Conservation (phyloP, 1,284 basidiomycete genomes). For the Boletus sp. region DNA sequence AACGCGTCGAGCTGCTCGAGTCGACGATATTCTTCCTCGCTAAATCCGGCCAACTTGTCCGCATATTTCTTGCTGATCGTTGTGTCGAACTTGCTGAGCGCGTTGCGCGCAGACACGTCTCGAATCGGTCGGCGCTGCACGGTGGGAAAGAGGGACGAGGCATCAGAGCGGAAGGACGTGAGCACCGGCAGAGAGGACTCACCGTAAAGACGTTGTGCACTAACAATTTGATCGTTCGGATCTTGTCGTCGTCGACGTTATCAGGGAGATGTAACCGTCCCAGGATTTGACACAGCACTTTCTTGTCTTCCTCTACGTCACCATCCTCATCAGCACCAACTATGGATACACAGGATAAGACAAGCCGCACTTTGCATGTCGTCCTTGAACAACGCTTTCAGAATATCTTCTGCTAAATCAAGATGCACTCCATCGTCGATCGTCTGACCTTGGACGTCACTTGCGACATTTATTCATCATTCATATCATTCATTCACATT, state of each 20-base stretch:
- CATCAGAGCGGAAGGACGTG: not conserved
- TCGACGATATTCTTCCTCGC: slow-evolving; percentile 66
- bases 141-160: not conserved
- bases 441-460: slow-evolving; percentile 37
- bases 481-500: slow-evolving; percentile 25
- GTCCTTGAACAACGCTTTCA: slow-evolving; percentile 56
- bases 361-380: slow-evolving; percentile 41
- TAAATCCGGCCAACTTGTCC: slow-evolving; percentile 65
- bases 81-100: slow-evolving; percentile 72
- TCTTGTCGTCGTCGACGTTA: slow-evolving; percentile 62
- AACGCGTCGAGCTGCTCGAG: slow-evolving; percentile 54
- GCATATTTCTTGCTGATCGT: slow-evolving; percentile 68
- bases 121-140: slow-evolving; percentile 67
- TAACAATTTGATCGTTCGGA: slow-evolving; percentile 56
- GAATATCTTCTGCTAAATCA: slow-evolving; percentile 73
- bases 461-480: slow-evolving; percentile 15
- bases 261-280: slow-evolving; percentile 75
- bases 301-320: slow-evolving; percentile 69
- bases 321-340: not conserved
- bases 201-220: slow-evolving; percentile 61
- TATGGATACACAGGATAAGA: not conserved
- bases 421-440: slow-evolving; percentile 64
- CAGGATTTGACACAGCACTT: slow-evolving; percentile 76
- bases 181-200: slow-evolving; percentile 16
- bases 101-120: slow-evolving; percentile 73